Base-by-base conservation (phyloP, 2,329 filamentous ascomycete species). In the Apiospora aurea region DNA sequence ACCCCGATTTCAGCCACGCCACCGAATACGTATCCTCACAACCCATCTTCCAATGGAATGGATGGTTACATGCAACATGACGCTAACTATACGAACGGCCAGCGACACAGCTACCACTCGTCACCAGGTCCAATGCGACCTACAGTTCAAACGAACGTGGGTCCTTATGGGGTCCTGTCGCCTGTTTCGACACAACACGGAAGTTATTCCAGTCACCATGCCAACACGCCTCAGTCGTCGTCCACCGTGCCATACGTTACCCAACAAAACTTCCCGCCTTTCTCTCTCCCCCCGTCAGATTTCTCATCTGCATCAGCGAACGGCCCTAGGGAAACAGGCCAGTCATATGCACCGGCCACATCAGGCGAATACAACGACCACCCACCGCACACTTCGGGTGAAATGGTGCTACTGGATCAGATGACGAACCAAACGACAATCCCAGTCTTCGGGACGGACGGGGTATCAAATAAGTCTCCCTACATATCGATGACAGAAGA, bases 361-460 rank as follows among this genome's bases (percentile, higher is more conserved):
- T 78, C 83, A 18, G 79, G 80, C n/a, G 86, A 88, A 64, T 89
- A 85, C 73, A 74, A 80, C 14, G 86, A 88, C 21, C 82, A 84
- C 26, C 77, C 57, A n/a, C 73, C 77, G 1, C 84, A 86, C 51
- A 79, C 84, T 6, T 79, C 83, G 1, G 83, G 83, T 47, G 89
- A 91, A 73, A 85, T 91, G 85, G 87, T 90, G 82, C 82, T 90
- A 71, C 78, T 91, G 24, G 89, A 91, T 75, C 88, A 91, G 73
- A 91, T 92, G 87, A 82, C 87, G 61, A 87, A 88, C 78, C 86
- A 87, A 21, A 91, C 90, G 71, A 91, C 93, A 5, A 93, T 97
- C 76, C 94, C 96, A 0, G 92, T 98, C 38, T 98, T 98, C 81
- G 94, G 94, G 21, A 91, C 89, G 38, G 94, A 97, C 77, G 92